These are phyloP conservation scores for Scheffersomyces cryptocercus DNA, from an alignment of 1,139 yeast species.

Conservation along the genomic window DNA sequence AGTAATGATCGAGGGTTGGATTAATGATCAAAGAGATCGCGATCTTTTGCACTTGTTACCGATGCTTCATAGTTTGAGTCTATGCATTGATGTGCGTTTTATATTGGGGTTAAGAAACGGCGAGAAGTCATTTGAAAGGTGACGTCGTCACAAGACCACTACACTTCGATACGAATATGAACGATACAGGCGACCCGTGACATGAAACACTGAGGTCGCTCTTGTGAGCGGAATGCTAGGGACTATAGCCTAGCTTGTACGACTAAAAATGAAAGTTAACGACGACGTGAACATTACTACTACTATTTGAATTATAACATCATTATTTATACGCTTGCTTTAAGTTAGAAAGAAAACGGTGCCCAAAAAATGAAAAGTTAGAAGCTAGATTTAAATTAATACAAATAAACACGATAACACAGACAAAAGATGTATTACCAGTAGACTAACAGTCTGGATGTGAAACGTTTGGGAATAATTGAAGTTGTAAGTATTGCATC, in stretches of 20 bases:
- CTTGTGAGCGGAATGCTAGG: too few relatives aligned
- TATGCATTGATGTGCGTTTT: conserved; percentile 84
- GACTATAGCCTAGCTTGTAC: too few relatives aligned
- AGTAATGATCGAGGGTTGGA: conserved; percentile 95
- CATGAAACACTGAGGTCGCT: background rate
- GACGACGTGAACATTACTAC: background rate
- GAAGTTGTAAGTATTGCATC: too few relatives aligned
- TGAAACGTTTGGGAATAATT: too few relatives aligned
- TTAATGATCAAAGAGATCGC: conserved; percentile 86
- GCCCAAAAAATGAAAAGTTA: too few relatives aligned
- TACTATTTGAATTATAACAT: background rate
- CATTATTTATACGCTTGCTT: too few relatives aligned
- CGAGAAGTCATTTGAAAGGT: conserved; percentile 61
- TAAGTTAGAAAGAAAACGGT: too few relatives aligned
- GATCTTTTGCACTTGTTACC: conserved; percentile 82
- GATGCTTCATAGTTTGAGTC: conserved; percentile 72
- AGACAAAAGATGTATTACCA: too few relatives aligned
- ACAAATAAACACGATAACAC: too few relatives aligned
- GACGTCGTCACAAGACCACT: background rate
- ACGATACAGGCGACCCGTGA: background rate
- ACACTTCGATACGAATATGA: background rate
- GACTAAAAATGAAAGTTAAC: too few relatives aligned
- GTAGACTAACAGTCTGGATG: too few relatives aligned
- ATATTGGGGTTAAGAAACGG: conserved; percentile 77
- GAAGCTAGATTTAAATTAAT: too few relatives aligned